phyloP scores from a whole-genome alignment of 345 rosid species.

The Citrus cavaleriei region DNA sequence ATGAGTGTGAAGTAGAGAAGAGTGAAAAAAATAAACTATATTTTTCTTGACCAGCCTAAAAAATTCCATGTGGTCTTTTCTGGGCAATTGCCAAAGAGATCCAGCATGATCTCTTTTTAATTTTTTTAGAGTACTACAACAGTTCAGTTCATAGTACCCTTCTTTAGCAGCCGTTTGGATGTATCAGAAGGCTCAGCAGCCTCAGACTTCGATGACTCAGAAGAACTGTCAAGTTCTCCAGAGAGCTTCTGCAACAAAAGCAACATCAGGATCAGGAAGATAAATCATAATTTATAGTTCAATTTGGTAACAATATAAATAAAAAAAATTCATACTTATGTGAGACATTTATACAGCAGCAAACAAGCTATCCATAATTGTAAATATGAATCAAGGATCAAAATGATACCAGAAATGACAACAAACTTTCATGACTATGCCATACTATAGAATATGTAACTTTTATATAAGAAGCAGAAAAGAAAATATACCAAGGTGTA shows the following conservation, averaged over 20 bases:
- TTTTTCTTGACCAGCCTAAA: not conserved
- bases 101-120: not conserved
- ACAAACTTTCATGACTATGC: not conserved
- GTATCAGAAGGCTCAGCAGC: constrained; percentile 48
- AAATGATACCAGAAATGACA: not conserved
- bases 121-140: not conserved
- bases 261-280: constrained; percentile 18
- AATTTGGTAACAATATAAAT: not conserved
- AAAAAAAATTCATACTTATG: not conserved
- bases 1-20: not conserved
- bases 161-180: constrained; percentile 53
- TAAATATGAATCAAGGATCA: not conserved
- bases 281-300: not conserved
- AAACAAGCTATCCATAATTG: not conserved
- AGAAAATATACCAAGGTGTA: not conserved
- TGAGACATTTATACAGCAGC: not conserved
- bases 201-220: constrained; percentile 49
- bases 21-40: not conserved
- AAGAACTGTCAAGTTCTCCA: constrained; percentile 55
- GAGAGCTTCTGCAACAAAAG: constrained; percentile 52
- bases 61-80: not conserved
- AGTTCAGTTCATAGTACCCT: constrained; percentile 44
- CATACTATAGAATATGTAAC: not conserved
- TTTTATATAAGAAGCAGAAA: too few relatives aligned
- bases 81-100: not conserved